Evolutionary conservation across 352 stramenopile species (phyloP), one percentile per base, ranked within the genome.

Genomic region (Phytopythium mirpurense): DNA sequence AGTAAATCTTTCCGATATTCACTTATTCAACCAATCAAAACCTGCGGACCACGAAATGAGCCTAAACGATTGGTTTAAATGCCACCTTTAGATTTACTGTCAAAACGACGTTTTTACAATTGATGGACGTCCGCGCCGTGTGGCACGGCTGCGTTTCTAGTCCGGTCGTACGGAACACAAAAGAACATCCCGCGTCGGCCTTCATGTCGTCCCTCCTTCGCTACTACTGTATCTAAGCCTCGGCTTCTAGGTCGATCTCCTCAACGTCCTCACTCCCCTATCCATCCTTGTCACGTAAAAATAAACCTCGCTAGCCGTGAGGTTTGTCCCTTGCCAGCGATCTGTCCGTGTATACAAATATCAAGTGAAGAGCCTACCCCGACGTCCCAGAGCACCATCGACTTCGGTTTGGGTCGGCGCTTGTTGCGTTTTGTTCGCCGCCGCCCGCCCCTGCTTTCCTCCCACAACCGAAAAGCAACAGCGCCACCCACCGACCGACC

Each of bases 401-500:
- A 23, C 23, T 34, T 34, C 42, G 40, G 19, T 19, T 42, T 5
- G n/a, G n/a, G n/a, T n/a, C n/a, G n/a, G n/a, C n/a, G n/a, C n/a
- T n/a, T 50, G 43, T 50, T 50, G 24, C 43, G 43, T 50, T 36
- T 19, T 50, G 43, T 50, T 50, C 43, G 42, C 9, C 24, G 42
- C 40, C 40, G n/a, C 40, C 40, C 35, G 7, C 7, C 18, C 18
- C n/a, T n/a, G 37, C n/a, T 23, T 43, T 43, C 24, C 35, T 41
- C n/a, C 12, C 42, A 48, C 42, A 48, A 48, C 11, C 6, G 5
- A 34, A 48, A 48, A 48, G 23, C 2, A 15, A 23, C 15, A 38
- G 35, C 35, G 35, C 12, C 35, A 16, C 18, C 36, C 14, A 9
- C 36, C 36, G 36, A 41, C 36, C n/a, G 29, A 32, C 29, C 29